phyloP scores from a whole-genome alignment of 2,329 filamentous ascomycete species.

The Nigrograna mackinnonii region DNA sequence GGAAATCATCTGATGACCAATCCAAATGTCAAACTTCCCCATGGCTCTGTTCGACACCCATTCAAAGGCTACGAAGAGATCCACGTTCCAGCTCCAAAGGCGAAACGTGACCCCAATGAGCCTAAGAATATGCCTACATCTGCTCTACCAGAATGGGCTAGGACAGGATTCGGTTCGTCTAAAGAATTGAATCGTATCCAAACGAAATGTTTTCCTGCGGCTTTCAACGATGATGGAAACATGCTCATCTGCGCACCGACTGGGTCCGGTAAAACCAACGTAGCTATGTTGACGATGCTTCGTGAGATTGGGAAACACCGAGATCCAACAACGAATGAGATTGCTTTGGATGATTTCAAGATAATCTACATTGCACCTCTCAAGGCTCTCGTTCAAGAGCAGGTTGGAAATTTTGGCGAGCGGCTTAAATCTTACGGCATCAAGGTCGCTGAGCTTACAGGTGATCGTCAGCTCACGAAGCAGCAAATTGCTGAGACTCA shows the following conservation, averaged over 20 bases:
- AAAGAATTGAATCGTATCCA: conserved; percentile 94
- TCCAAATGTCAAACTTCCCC: conserved; percentile 87
- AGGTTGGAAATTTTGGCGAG: conserved; percentile 96
- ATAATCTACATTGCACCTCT: conserved; percentile 97
- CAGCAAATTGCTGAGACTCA: conserved; percentile 98
- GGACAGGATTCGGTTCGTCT: conserved; percentile 79
- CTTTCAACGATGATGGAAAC: conserved; percentile 93
- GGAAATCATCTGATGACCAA: conserved; percentile 99
- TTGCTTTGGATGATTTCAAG: conserved; percentile 96
- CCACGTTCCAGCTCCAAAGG: conserved; percentile 91
- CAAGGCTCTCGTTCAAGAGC: conserved; percentile 95
- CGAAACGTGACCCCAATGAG: conserved; percentile 79
- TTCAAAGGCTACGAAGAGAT: conserved; percentile 99
- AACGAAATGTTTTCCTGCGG: conserved; percentile 87
- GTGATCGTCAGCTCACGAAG: conserved; percentile 97
- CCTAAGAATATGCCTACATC: conserved; percentile 76
- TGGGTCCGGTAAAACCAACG: conserved; percentile 97
- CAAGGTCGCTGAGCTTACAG: conserved; percentile 91
- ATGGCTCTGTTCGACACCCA: conserved; percentile 90
- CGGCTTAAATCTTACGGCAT: conserved; percentile 90
- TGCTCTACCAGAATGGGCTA: conserved; percentile 91
- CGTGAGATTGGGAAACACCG: conserved; percentile 96
- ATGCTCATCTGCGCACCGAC: conserved; percentile 98
- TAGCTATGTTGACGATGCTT: conserved; percentile 95
- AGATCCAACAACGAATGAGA: conserved; percentile 85